phyloP scores from a whole-genome alignment of 1,284 basidiomycete species.

The Takashimella tepidaria region DNA sequence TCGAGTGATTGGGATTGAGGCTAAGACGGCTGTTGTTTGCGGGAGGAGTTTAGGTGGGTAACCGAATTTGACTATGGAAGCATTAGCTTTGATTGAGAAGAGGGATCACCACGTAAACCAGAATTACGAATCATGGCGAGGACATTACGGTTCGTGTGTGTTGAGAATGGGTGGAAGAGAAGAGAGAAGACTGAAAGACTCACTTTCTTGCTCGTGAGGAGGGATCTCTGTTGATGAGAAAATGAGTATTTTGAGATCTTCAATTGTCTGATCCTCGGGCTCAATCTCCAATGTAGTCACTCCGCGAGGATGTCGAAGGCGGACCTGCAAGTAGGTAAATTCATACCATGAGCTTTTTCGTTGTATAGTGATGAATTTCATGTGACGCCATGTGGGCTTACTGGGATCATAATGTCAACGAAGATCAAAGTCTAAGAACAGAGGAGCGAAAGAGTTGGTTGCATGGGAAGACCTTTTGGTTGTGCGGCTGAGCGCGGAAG shows the following conservation, averaged over 20 bases:
- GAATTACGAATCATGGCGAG: too few species aligned
- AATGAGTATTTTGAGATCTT: constrained; percentile 67
- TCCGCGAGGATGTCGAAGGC: constrained; percentile 73
- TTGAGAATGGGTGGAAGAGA: background rate
- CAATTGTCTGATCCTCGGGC: constrained; percentile 55
- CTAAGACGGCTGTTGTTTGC: constrained; percentile 63
- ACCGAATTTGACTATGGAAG: constrained; percentile 67
- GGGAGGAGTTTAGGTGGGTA: constrained; percentile 73
- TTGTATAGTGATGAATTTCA: too few species aligned
- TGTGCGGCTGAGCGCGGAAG: too few species aligned
- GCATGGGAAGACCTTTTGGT: too few species aligned
- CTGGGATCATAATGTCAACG: too few species aligned
- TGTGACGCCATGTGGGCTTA: too few species aligned
- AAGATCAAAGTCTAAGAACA: too few species aligned
- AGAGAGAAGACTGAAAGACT: constrained; percentile 44
- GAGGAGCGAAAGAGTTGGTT: too few species aligned
- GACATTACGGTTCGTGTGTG: too few species aligned
- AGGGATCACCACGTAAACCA: too few species aligned
- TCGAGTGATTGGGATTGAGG: constrained; percentile 65
- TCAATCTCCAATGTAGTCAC: constrained; percentile 67
- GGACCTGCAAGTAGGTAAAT: constrained; percentile 49
- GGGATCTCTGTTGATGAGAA: constrained; percentile 62
- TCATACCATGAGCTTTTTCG: too few species aligned
- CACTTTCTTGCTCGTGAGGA: constrained; percentile 70
- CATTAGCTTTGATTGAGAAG: constrained; percentile 3